Conservation (phyloP, 208 protist species). For the Blastocrithidia nonstop region DNA sequence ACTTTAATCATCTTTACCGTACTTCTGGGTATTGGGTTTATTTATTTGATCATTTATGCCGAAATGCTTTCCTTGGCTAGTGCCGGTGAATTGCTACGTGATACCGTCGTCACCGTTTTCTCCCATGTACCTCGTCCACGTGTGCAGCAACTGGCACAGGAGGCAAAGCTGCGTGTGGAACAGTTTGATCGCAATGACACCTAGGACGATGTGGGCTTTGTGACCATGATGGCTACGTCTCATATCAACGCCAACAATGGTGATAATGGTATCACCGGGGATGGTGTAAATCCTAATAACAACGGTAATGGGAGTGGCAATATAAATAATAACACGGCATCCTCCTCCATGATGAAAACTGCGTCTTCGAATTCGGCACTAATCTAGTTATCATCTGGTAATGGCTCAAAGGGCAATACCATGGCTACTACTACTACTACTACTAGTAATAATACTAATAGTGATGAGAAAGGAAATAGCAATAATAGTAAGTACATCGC, state of each 20-base stretch:
- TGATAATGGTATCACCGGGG: neutral
- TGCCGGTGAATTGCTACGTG: neutral
- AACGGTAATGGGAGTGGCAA: neutral
- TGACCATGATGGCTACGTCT: neutral
- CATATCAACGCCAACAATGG: neutral
- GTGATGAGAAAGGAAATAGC: neutral
- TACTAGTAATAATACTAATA: too few relatives aligned
- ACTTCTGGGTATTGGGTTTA: neutral
- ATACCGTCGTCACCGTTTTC: neutral
- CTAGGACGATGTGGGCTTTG: neutral
- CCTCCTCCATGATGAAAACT: neutral
- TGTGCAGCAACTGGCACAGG: neutral
- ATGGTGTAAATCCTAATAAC: neutral
- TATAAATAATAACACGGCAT: neutral
- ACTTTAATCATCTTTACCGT: neutral
- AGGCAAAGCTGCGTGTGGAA: neutral
- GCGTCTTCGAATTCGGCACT: neutral
- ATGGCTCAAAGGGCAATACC: neutral
- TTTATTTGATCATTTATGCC: neutral
- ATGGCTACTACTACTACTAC: neutral
- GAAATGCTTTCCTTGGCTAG: neutral
- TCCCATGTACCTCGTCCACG: neutral
- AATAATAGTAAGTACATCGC: neutral
- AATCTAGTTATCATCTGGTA: neutral
- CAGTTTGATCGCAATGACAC: neutral